Evolutionary conservation across 352 stramenopile genomes (phyloP).

Genomic region (Bremia lactucae): DNA sequence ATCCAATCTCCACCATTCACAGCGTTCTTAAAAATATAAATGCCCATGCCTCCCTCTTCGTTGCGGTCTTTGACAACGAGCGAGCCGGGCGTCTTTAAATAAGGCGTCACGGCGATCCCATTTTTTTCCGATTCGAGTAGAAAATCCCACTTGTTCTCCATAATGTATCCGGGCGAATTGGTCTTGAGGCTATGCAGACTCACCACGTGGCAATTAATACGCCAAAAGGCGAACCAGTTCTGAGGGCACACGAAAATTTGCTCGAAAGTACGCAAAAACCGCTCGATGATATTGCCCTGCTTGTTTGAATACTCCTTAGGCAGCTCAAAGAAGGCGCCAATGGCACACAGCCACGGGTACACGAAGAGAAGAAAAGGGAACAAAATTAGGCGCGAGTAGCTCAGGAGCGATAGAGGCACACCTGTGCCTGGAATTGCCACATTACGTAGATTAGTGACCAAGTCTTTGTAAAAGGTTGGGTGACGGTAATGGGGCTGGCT

Average conservation of each 20-base stretch:
- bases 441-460: constrained; percentile 95
- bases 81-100: constrained; percentile 80
- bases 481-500: constrained; percentile 95
- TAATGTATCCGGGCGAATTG: constrained; percentile 86
- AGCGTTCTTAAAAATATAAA: constrained; percentile 97
- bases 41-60: constrained; percentile 95
- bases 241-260: constrained; percentile 80
- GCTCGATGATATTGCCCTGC: constrained; percentile 67
- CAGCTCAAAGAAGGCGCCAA: constrained; percentile 75
- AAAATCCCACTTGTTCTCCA: constrained; percentile 99
- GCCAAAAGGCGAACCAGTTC: constrained; percentile 98
- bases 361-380: constrained; percentile 83
- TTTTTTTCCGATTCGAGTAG: constrained; percentile 86
- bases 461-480: constrained; percentile 88
- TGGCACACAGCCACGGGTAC: constrained; percentile 79
- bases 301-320: constrained; percentile 48
- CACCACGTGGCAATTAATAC: constrained; percentile 92
- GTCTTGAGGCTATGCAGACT: constrained; percentile 91
- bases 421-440: constrained; percentile 95
- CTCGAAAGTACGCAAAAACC: constrained; percentile 84
- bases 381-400: constrained; percentile 71
- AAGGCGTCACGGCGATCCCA: constrained; percentile 90
- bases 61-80: constrained; percentile 97
- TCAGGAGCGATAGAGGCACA: constrained; percentile 86
- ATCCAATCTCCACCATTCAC: constrained; percentile 90